phyloP scores from a whole-genome alignment of 257 asterid genomes.

The Linaria vulgaris region DNA sequence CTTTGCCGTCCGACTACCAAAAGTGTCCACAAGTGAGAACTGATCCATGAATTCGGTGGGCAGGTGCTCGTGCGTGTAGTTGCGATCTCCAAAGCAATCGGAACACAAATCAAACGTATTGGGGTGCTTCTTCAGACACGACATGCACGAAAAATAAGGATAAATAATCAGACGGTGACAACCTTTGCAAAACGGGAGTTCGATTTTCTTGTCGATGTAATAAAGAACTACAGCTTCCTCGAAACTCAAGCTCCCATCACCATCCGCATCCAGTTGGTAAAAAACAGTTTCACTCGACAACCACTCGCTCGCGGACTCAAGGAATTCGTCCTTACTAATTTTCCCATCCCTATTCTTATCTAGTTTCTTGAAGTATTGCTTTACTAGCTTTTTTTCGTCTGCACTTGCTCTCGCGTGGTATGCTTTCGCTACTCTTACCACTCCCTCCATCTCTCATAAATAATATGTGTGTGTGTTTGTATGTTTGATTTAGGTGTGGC shows the following conservation, averaged over 20 bases:
- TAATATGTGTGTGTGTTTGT: not conserved
- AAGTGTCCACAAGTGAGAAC: constrained; percentile 15
- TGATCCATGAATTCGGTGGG: constrained; percentile 28
- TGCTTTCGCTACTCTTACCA: constrained; percentile 27
- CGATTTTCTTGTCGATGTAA: constrained; percentile 31
- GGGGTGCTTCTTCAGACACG: constrained; percentile 20
- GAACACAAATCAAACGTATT: constrained; percentile 32
- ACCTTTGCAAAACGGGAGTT: constrained; percentile 4
- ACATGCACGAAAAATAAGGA: constrained; percentile 36
- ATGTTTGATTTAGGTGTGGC: too few species aligned
- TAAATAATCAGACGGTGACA: constrained; percentile 25
- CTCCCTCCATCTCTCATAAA: constrained; percentile 31
- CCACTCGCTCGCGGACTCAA: not conserved
- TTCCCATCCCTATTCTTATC: constrained; percentile 26
- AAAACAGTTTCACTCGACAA: constrained; percentile 25
- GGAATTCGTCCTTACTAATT: constrained; percentile 26
- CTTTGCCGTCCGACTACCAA: not conserved
- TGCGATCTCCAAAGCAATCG: constrained; percentile 24
- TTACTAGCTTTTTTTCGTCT: constrained; percentile 3
- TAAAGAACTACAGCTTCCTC: constrained; percentile 20
- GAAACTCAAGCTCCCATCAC: constrained; percentile 32
- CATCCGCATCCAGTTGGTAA: constrained; percentile 26
- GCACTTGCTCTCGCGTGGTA: constrained; percentile 32
- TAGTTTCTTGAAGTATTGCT: constrained; percentile 16
- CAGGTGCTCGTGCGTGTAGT: constrained; percentile 24